Conservation (phyloP, 163 green algal species). For the Scenedesmus sp. region DNA sequence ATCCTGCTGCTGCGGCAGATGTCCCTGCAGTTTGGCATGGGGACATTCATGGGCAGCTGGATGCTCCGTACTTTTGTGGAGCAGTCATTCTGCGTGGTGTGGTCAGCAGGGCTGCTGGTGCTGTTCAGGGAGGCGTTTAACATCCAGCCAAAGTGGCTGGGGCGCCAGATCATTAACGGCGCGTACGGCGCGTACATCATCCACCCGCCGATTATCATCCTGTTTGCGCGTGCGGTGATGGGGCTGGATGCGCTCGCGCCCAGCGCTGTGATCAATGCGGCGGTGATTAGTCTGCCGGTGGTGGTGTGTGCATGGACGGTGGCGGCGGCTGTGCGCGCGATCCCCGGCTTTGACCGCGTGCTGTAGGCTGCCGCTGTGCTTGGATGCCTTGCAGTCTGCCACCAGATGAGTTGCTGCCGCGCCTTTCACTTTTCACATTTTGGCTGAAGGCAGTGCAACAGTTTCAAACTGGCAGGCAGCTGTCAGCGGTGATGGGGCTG, state of each 20-base stretch:
- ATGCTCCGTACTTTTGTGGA: slow-evolving; percentile 47
- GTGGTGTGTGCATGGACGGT: slow-evolving; percentile 31
- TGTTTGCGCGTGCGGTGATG: slow-evolving; percentile 28
- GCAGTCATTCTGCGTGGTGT: slow-evolving; percentile 50
- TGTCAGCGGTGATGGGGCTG: too few relatives aligned
- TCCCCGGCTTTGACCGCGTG: slow-evolving; percentile 40
- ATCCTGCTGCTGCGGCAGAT: background rate
- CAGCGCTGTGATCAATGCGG: slow-evolving; percentile 25
- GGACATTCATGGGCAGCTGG: background rate
- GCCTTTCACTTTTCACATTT: too few relatives aligned
- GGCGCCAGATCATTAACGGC: background rate
- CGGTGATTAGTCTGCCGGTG: slow-evolving; percentile 16
- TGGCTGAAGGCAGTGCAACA: too few relatives aligned
- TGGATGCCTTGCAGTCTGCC: background rate
- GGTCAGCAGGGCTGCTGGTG: slow-evolving; percentile 36
- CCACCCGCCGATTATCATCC: slow-evolving; percentile 21
- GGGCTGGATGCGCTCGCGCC: background rate
- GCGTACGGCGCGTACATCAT: slow-evolving; percentile 49
- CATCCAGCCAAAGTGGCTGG: background rate
- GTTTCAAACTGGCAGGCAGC: too few relatives aligned
- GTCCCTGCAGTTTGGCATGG: slow-evolving; percentile 16
- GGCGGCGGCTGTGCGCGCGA: background rate
- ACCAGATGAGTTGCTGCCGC: too few relatives aligned
- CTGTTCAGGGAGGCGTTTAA: slow-evolving; percentile 44
- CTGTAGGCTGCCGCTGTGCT: slow-evolving; percentile 33